A percentile compares a stretch with the other conserved stretches of the same genome.
These are phyloP conservation scores for Boletus barrowsii DNA, from an alignment of 768 basidiomycete genomes.

Conservation along the genomic window DNA sequence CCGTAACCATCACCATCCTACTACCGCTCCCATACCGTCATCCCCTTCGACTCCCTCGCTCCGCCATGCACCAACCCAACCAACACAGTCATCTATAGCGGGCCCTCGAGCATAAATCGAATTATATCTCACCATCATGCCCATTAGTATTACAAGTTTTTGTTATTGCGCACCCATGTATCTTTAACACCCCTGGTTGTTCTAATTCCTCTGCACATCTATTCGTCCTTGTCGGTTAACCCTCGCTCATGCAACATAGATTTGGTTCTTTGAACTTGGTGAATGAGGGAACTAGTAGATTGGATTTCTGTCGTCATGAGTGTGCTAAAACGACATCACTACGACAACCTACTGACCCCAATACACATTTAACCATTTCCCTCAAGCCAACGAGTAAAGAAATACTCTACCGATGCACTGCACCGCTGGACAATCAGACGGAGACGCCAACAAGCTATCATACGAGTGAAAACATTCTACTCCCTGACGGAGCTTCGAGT, in stretches of 20 bases:
- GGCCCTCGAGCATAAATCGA: conserved; percentile 27
- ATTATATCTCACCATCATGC: conserved; percentile 16
- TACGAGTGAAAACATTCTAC: conserved; percentile 18
- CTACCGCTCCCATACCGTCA: conserved; percentile 9
- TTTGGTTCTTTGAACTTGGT: no score
- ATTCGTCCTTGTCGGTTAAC: not conserved
- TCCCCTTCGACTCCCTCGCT: conserved; percentile 12
- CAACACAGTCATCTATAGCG: conserved; percentile 12
- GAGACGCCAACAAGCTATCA: conserved; percentile 11
- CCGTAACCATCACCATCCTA: conserved; percentile 8
- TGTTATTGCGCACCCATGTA: conserved; percentile 25
- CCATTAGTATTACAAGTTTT: conserved; percentile 11
- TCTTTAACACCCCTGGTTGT: conserved; percentile 12
- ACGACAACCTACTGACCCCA: conserved; percentile 8
- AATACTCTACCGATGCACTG: conserved; percentile 13
- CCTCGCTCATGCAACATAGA: not conserved
- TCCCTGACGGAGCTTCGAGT: conserved; percentile 55
- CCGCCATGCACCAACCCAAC: conserved; percentile 10
- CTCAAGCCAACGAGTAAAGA: conserved; percentile 9
- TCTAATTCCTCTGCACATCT: not conserved
- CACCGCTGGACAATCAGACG: conserved; percentile 4
- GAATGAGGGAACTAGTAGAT: not conserved
- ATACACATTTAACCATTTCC: conserved; percentile 15
- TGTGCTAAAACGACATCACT: conserved; percentile 3
- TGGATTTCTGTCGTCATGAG: conserved; percentile 6